Percentiles rank a stretch among this genome's conserved stretches.
Conservation (phyloP, 768 basidiomycete genomes). For the Suillus brevipes region DNA sequence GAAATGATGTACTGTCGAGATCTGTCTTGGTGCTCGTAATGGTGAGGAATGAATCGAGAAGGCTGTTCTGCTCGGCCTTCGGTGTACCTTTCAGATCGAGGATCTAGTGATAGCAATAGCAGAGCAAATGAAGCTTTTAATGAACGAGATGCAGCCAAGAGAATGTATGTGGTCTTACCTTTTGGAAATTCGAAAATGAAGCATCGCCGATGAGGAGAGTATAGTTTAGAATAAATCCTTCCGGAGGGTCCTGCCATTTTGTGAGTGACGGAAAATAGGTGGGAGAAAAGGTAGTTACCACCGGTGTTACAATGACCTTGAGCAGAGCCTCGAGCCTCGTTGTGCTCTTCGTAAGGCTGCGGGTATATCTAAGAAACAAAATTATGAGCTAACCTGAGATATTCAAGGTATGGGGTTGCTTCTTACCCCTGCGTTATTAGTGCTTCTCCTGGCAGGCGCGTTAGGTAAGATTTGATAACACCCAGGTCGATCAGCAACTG, state of each 20-base stretch:
- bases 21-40: conserved; percentile 92
- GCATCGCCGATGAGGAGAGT: conserved; percentile 92
- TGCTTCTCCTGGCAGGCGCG: conserved; percentile 79
- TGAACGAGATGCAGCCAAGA: conserved; percentile 15
- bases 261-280: conserved; percentile 3
- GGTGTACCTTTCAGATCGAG: conserved; percentile 94
- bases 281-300: conserved; percentile 47
- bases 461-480: conserved; percentile 76
- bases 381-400: conserved; percentile 14
- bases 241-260: conserved; percentile 74
- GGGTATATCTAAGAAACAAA: conserved; percentile 62
- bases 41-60: conserved; percentile 89
- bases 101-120: conserved; percentile 53
- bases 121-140: neutral
- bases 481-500: conserved; percentile 91
- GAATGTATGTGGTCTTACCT: conserved; percentile 47
- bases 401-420: conserved; percentile 1
- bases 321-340: conserved; percentile 86
- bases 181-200: conserved; percentile 97
- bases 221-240: conserved; percentile 95
- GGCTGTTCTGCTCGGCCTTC: conserved; percentile 79
- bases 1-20: conserved; percentile 86
- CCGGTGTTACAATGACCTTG: conserved; percentile 93
- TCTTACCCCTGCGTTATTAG: conserved; percentile 55
- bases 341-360: conserved; percentile 78